Evolutionary conservation across 2,329 filamentous ascomycete species (phyloP).

Genomic region (Emmonsiellopsis sp.): DNA sequence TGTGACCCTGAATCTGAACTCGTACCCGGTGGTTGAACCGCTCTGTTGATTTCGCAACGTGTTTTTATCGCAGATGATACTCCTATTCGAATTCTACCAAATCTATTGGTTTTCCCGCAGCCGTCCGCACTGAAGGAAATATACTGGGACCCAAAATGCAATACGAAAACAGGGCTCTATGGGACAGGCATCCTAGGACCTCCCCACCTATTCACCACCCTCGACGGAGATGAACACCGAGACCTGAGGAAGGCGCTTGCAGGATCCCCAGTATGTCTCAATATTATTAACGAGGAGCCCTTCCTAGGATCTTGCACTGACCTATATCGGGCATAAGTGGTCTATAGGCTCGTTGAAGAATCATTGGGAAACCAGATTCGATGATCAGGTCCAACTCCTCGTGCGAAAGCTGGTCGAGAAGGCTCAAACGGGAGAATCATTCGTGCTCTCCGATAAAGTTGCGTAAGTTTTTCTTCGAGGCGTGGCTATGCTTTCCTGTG

Average conservation of each 20-base stretch:
- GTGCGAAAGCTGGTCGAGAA: constrained; percentile 23
- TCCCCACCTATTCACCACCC: constrained; percentile 17
- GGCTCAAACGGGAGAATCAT: constrained; percentile 12
- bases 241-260: constrained; percentile 28
- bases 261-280: constrained; percentile 9
- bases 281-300: too few relatives aligned
- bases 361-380: constrained; percentile 29
- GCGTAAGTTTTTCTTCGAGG: constrained; percentile 13
- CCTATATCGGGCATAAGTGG: constrained; percentile 17
- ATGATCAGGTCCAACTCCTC: constrained; percentile 27
- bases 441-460: constrained; percentile 30
- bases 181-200: constrained; percentile 28
- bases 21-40: background rate
- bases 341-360: constrained; percentile 31
- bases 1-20: background rate
- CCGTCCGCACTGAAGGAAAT: constrained; percentile 31
- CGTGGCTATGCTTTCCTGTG: background rate
- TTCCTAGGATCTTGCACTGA: background rate
- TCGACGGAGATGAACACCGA: constrained; percentile 29
- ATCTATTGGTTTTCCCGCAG: constrained; percentile 28
- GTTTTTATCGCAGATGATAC: constrained; percentile 15
- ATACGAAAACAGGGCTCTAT: constrained; percentile 28
- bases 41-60: background rate
- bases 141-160: constrained; percentile 31
- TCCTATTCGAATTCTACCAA: constrained; percentile 32